Conservation (phyloP, 352 stramenopile species). For the Globisporangium okanoganense region DNA sequence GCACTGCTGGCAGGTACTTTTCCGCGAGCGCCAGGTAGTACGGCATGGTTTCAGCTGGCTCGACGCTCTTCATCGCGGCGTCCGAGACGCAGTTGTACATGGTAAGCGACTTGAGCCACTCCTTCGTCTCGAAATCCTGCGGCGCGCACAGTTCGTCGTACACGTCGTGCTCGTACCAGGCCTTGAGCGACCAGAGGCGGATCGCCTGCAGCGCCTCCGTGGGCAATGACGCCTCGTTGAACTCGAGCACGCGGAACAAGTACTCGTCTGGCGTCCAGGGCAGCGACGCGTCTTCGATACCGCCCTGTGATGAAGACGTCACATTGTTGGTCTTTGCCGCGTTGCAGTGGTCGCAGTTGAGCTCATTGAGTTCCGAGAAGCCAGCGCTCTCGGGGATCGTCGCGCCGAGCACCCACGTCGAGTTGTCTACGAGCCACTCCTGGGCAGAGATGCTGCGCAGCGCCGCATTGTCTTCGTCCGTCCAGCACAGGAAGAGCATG, state of each 20-base stretch:
- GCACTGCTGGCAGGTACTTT: conserved; percentile 65
- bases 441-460: conserved; percentile 66
- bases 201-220: conserved; percentile 56
- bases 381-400: conserved; percentile 57
- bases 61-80: conserved; percentile 28
- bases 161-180: conserved; percentile 55
- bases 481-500: conserved; percentile 76
- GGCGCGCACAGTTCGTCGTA: conserved; percentile 45
- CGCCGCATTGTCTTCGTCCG: conserved; percentile 56
- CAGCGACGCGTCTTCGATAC: conserved; percentile 41
- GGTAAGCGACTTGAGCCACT: conserved; percentile 54
- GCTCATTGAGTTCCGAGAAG: conserved; percentile 54
- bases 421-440: conserved; percentile 64
- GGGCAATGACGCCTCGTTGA: conserved; percentile 60
- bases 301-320: conserved; percentile 4
- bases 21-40: conserved; percentile 64
- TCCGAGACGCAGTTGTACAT: conserved; percentile 38
- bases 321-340: conserved; percentile 2
- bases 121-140: conserved; percentile 56
- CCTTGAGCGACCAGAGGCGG: conserved; percentile 74
- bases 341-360: conserved; percentile 56
- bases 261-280: conserved; percentile 84
- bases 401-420: conserved; percentile 61
- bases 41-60: conserved; percentile 40
- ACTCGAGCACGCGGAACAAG: conserved; percentile 56